Conservation (phyloP, 2,329 filamentous ascomycete genomes). For the Nakataea oryzae region DNA sequence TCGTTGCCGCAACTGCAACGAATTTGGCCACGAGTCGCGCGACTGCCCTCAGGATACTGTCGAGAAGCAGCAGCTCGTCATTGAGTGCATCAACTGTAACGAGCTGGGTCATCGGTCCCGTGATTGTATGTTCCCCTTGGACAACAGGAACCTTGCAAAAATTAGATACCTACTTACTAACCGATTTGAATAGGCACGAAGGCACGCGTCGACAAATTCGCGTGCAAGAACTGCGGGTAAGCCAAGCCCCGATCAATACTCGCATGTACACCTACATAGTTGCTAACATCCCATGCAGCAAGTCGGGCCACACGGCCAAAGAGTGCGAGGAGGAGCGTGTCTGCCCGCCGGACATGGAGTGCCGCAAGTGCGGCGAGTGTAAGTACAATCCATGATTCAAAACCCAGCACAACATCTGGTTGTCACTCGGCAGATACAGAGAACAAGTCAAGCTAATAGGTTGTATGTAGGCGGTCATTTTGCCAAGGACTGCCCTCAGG, state of each 20-base stretch:
- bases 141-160: not conserved
- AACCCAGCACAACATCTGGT: not conserved
- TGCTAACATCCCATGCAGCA: constrained; percentile 16
- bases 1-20: constrained; percentile 53
- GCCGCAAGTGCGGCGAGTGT: constrained; percentile 55
- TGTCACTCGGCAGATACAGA: not conserved
- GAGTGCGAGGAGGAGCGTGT: constrained; percentile 47
- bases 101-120: constrained; percentile 55
- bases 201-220: constrained; percentile 53
- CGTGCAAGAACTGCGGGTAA: constrained; percentile 58
- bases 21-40: constrained; percentile 53
- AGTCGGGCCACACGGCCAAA: constrained; percentile 37
- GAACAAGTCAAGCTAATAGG: not conserved
- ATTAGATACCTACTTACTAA: not conserved
- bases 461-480: constrained; percentile 44
- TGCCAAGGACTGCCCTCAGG: constrained; percentile 52
- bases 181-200: constrained; percentile 31
- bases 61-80: constrained; percentile 29
- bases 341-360: constrained; percentile 52
- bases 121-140: constrained; percentile 47
- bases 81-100: constrained; percentile 57
- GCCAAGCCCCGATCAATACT: constrained; percentile 4
- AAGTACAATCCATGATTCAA: constrained; percentile 15
- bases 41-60: constrained; percentile 46
- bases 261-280: not conserved